These are phyloP conservation scores for Schizosaccharomyces pombe DNA, from an alignment of 805 yeast genomes.

Conservation along the genomic window DNA sequence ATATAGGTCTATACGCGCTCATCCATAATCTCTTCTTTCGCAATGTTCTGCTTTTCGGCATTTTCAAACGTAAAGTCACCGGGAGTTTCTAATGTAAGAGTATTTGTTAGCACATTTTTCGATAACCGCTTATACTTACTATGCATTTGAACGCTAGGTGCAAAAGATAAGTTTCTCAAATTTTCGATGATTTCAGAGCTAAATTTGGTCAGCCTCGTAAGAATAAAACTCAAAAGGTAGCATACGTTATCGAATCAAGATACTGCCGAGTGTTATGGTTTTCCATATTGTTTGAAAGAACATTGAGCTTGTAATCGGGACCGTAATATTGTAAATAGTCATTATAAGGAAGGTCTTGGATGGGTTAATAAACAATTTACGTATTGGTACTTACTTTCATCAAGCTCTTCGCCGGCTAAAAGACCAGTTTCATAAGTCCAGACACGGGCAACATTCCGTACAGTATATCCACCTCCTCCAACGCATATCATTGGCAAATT, in stretches of 20 bases:
- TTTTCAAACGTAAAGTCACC: neutral
- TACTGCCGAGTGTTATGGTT: constrained; percentile 88
- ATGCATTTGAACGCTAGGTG: constrained; percentile 91
- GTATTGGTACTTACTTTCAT: neutral
- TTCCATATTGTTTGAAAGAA: constrained; percentile 86
- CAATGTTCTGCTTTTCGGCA: neutral
- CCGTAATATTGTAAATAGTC: constrained; percentile 95
- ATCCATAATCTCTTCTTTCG: neutral
- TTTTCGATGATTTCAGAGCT: constrained; percentile 52
- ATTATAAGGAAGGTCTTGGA: constrained; percentile 61
- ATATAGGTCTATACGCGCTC: neutral
- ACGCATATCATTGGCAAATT: constrained; percentile 73
- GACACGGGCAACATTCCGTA: constrained; percentile 76
- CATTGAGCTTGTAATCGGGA: constrained; percentile 87
- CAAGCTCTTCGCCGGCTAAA: constrained; percentile 30
- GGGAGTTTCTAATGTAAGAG: no score
- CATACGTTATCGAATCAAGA: constrained; percentile 38
- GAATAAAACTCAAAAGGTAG: neutral
- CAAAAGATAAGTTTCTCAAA: constrained; percentile 73
- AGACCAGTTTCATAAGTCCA: constrained; percentile 91
- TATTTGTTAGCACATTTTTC: neutral
- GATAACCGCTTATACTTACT: constrained; percentile 9
- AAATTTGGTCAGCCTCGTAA: neutral
- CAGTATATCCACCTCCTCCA: constrained; percentile 97
- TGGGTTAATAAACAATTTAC: constrained; percentile 12